A percentile compares a stretch with the other conserved stretches of the same genome.
Conservation (phyloP, 768 basidiomycete species). For the Psilocybe sp. region DNA sequence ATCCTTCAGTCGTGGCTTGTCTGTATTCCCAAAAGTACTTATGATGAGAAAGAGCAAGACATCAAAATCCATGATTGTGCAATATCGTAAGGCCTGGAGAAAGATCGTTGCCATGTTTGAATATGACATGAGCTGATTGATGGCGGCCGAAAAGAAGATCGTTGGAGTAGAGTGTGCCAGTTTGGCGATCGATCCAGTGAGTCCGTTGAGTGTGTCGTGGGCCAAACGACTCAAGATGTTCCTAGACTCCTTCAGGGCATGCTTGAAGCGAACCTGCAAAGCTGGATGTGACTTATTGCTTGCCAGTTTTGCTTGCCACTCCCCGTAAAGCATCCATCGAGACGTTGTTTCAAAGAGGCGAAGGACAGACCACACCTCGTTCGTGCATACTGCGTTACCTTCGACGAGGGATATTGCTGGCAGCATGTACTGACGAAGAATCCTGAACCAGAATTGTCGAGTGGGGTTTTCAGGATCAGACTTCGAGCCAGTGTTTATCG, state of each 20-base stretch:
- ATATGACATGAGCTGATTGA: slow-evolving; percentile 95
- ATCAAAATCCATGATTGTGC: slow-evolving; percentile 93
- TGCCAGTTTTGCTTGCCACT: slow-evolving; percentile 69
- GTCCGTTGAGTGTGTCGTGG: slow-evolving; percentile 76
- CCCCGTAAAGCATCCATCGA: slow-evolving; percentile 92
- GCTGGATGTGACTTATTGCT: slow-evolving; percentile 76
- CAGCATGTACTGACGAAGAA: slow-evolving; percentile 77
- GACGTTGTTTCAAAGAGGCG: slow-evolving; percentile 71
- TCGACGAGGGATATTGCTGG: slow-evolving; percentile 85
- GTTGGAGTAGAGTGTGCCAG: slow-evolving; percentile 92
- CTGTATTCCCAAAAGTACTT: slow-evolving; percentile 81
- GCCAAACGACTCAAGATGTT: slow-evolving; percentile 86
- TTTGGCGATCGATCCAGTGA: slow-evolving; percentile 89
- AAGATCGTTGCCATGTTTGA: slow-evolving; percentile 90
- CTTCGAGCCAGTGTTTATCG: slow-evolving; percentile 60
- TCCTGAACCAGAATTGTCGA: slow-evolving; percentile 80
- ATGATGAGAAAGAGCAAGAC: slow-evolving; percentile 86
- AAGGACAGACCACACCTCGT: slow-evolving; percentile 91
- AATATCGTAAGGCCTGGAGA: slow-evolving; percentile 84
- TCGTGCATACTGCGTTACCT: slow-evolving; percentile 84
- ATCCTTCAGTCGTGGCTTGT: slow-evolving; percentile 80
- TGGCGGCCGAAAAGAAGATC: slow-evolving; percentile 84
- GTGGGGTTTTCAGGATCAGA: slow-evolving; percentile 58
- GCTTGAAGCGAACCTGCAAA: slow-evolving; percentile 73
- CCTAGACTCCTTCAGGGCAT: slow-evolving; percentile 87